Percentiles rank a stretch among this genome's conserved stretches.
These are phyloP conservation scores for Hypoxylon perforatum DNA, from an alignment of 495 filamentous ascomycete species.

Conservation along the genomic window DNA sequence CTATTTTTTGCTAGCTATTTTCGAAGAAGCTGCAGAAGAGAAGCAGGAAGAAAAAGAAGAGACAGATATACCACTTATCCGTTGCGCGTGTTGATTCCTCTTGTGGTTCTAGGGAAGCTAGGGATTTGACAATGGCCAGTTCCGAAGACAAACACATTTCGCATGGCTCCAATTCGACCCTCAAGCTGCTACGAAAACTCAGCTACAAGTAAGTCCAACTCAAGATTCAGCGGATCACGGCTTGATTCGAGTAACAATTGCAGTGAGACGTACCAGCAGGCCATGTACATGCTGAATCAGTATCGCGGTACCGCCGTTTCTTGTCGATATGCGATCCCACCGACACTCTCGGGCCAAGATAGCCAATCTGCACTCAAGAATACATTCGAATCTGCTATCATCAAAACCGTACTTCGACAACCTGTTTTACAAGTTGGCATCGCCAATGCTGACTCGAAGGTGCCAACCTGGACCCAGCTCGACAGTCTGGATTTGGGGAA, in stretches of 20 bases:
- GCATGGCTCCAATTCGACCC: background rate
- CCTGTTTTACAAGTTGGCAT: conserved; percentile 33
- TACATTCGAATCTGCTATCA: conserved; percentile 24
- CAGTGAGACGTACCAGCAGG: conserved; percentile 19
- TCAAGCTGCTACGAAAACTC: background rate
- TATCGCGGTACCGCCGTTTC: conserved; percentile 34
- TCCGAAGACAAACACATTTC: background rate
- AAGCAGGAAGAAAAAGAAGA: background rate
- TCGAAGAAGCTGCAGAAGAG: background rate
- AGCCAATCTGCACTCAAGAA: conserved; percentile 12
- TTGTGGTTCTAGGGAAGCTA: background rate
- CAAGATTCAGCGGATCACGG: background rate
- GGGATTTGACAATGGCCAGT: background rate
- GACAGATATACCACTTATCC: background rate
- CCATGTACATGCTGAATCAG: conserved; percentile 34
- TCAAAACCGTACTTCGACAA: conserved; percentile 21
- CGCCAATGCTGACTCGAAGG: conserved; percentile 9
- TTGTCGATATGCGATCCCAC: conserved; percentile 34
- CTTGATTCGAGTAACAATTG: background rate
- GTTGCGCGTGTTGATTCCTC: background rate
- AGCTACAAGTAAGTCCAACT: background rate
- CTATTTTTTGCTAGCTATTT: background rate
- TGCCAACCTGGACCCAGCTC: conserved; percentile 18
- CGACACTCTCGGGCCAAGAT: conserved; percentile 13
- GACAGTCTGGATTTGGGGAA: conserved; percentile 8